Percentiles rank a stretch among this genome's conserved stretches.
Conservation (phyloP, 176 grass and related monocot species). For the Otatea glauca region DNA sequence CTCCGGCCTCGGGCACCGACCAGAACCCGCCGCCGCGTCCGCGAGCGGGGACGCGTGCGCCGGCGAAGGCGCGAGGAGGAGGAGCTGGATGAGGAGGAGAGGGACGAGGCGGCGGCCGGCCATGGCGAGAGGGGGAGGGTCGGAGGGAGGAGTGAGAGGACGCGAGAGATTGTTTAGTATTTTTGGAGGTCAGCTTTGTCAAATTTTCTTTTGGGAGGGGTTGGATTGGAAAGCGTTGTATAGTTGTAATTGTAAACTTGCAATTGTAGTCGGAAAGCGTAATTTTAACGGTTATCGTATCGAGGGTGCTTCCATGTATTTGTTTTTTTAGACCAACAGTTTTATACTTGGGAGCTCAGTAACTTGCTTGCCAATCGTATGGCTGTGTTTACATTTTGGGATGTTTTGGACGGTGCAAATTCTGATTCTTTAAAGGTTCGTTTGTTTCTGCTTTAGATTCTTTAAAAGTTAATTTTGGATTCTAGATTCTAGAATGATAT, state of each 20-base stretch:
- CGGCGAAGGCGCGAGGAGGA: background rate
- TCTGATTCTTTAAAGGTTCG: too few relatives aligned
- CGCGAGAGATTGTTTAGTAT: constrained; percentile 49
- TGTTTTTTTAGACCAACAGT: too few relatives aligned
- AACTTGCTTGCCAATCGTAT: too few relatives aligned
- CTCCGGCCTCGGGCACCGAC: constrained; percentile 36
- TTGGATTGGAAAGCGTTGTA: constrained; percentile 4
- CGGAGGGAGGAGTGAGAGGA: background rate
- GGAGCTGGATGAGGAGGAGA: constrained; percentile 18
- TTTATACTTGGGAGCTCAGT: too few relatives aligned
- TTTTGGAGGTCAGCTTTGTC: constrained; percentile 32
- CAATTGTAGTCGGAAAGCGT: background rate
- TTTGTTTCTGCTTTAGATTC: too few relatives aligned
- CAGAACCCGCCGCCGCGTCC: background rate
- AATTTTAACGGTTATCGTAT: background rate
- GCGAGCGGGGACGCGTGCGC: background rate
- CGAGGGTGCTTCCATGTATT: too few relatives aligned
- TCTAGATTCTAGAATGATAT: too few relatives aligned
- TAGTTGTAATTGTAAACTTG: background rate
- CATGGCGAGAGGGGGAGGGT: constrained; percentile 41
- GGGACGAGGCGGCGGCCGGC: constrained; percentile 43
- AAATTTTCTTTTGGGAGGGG: background rate
- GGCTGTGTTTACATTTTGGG: too few relatives aligned
- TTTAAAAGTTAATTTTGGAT: too few relatives aligned
- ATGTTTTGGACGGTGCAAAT: too few relatives aligned